These are phyloP conservation scores for Testicularia cyperi DNA, from an alignment of 1,284 basidiomycete genomes.

Conservation along the genomic window DNA sequence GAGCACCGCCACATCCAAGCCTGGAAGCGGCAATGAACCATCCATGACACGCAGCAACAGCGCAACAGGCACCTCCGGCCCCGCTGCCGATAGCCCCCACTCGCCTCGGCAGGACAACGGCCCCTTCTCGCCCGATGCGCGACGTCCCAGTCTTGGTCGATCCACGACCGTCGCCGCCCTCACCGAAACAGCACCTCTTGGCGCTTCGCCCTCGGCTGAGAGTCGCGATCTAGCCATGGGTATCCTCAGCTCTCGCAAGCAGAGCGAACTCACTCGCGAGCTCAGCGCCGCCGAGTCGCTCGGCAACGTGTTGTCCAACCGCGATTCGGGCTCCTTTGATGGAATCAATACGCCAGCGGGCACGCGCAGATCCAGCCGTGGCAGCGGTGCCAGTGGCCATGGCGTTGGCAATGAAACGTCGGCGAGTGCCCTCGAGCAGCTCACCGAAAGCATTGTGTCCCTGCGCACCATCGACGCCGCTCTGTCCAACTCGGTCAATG, in stretches of 20 bases:
- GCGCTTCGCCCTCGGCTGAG: conserved; percentile 18
- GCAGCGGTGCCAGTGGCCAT: conserved; percentile 16
- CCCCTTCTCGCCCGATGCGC: neutral
- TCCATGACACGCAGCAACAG: conserved; percentile 23
- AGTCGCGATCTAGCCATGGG: conserved; percentile 31
- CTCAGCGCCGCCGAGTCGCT: conserved; percentile 29
- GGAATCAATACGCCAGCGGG: conserved; percentile 21
- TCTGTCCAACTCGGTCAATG: conserved; percentile 27
- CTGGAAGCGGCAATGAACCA: conserved; percentile 7
- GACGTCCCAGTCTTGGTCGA: conserved; percentile 14
- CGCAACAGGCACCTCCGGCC: conserved; percentile 3
- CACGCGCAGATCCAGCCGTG: conserved; percentile 25
- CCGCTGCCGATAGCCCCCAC: neutral
- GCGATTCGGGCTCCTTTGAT: conserved; percentile 13
- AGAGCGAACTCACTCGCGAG: conserved; percentile 20
- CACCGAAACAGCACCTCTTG: conserved; percentile 8
- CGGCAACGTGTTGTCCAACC: conserved; percentile 14
- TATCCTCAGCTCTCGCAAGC: conserved; percentile 16
- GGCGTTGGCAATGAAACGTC: conserved; percentile 2
- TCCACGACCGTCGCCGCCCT: conserved; percentile 14
- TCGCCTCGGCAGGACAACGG: conserved; percentile 8
- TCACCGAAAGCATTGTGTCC: conserved; percentile 41
- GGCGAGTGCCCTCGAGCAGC: conserved; percentile 11
- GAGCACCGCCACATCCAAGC: too few species aligned
- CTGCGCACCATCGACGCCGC: conserved; percentile 43